Conservation (phyloP, 2,329 filamentous ascomycete genomes). For the Daldinia eschscholtzii region DNA sequence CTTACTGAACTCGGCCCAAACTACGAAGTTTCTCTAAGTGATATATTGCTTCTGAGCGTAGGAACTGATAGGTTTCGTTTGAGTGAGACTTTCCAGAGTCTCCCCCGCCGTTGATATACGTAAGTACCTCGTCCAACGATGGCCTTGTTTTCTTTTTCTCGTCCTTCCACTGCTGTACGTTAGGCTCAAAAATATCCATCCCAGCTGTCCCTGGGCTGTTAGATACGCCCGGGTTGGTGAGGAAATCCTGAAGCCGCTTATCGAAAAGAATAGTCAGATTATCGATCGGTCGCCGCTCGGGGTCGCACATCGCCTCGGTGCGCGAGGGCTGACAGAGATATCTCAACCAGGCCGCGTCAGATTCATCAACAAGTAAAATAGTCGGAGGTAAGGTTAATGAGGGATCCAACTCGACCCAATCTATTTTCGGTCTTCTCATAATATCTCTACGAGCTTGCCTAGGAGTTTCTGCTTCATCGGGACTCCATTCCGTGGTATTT, state of each 20-base stretch:
- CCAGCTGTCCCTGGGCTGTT: slow-evolving; percentile 22
- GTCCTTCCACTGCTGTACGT: slow-evolving; percentile 26
- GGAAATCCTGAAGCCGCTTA: slow-evolving; percentile 48
- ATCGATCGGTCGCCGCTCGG: slow-evolving; percentile 41
- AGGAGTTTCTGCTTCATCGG: slow-evolving; percentile 3
- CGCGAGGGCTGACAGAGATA: slow-evolving; percentile 49
- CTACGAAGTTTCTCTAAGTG: slow-evolving; percentile 36
- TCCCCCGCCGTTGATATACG: slow-evolving; percentile 49
- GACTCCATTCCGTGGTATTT: background rate
- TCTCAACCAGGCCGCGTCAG: slow-evolving; percentile 48
- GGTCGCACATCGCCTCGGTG: slow-evolving; percentile 48
- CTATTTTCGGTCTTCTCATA: slow-evolving; percentile 36
- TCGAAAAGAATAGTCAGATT: slow-evolving; percentile 51
- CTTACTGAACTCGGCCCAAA: slow-evolving; percentile 49
- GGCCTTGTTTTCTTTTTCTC: slow-evolving; percentile 19
- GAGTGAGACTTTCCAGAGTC: slow-evolving; percentile 38
- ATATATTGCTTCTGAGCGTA: slow-evolving; percentile 43
- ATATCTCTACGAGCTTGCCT: slow-evolving; percentile 38
- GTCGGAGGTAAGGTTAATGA: background rate
- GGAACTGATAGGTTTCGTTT: slow-evolving; percentile 51
- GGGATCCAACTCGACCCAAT: background rate
- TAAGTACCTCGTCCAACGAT: slow-evolving; percentile 39
- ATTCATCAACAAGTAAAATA: slow-evolving; percentile 40
- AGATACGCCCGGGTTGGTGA: slow-evolving; percentile 37
- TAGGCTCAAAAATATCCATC: slow-evolving; percentile 7